phyloP scores from a whole-genome alignment of 441 rosid species.

The Euphorbia celastroides region DNA sequence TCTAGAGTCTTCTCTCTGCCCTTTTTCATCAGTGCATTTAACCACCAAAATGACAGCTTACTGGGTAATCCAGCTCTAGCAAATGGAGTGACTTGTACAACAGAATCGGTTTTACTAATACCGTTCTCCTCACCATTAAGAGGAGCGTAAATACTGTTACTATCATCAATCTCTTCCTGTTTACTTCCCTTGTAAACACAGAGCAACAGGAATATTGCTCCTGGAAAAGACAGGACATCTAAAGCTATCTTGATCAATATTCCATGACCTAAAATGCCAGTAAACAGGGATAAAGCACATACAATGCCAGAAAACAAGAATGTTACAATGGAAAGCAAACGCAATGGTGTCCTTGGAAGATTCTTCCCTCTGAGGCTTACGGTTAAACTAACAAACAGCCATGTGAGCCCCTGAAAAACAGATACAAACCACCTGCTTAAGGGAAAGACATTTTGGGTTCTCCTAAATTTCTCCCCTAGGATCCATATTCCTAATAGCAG shows the following conservation, averaged over 20 bases:
- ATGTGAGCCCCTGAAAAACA: conserved; percentile 59
- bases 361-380: conserved; percentile 39
- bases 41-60: conserved; percentile 87
- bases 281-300: conserved; percentile 38
- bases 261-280: conserved; percentile 26
- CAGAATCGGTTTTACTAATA: conserved; percentile 21
- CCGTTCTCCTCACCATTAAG: conserved; percentile 37
- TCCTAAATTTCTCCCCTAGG: conserved; percentile 55
- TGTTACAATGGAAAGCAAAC: conserved; percentile 47
- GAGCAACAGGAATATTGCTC: conserved; percentile 49
- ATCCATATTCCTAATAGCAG: conserved; percentile 49
- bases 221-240: conserved; percentile 61
- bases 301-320: conserved; percentile 46
- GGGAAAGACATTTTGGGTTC: conserved; percentile 36
- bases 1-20: conserved; percentile 70
- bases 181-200: conserved; percentile 42
- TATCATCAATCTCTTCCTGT: conserved; percentile 25
- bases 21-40: conserved; percentile 67
- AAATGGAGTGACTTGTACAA: conserved; percentile 37
- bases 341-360: conserved; percentile 34
- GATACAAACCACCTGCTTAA: conserved; percentile 41
- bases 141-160: conserved; percentile 47
- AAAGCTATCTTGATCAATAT: conserved; percentile 26
- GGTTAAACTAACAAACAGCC: conserved; percentile 48
- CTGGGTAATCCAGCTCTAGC: conserved; percentile 61